Conservation (phyloP, 495 filamentous ascomycete genomes). For the Hypoxylon cercidicola region DNA sequence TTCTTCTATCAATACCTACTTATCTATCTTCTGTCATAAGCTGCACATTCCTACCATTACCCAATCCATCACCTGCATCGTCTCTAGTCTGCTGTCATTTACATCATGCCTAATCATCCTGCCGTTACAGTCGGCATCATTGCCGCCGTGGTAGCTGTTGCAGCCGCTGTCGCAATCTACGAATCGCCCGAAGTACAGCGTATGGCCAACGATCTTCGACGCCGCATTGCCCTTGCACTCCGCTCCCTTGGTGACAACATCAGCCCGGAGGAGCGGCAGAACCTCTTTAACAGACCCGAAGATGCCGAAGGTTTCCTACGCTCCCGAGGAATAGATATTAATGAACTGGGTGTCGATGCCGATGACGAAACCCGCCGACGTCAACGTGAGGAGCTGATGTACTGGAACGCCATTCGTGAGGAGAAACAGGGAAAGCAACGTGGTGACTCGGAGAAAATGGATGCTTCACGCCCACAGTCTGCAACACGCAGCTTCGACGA, state of each 20-base stretch:
- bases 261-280: constrained; percentile 64
- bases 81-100: constrained; percentile 6
- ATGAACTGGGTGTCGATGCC: constrained; percentile 69
- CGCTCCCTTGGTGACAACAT: constrained; percentile 82
- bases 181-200: constrained; percentile 83
- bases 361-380: constrained; percentile 72
- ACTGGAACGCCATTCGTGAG: constrained; percentile 65
- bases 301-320: constrained; percentile 66
- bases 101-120: constrained; percentile 59
- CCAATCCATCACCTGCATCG: background rate
- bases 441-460: constrained; percentile 29
- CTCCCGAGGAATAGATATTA: constrained; percentile 53
- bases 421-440: constrained; percentile 50
- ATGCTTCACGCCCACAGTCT: constrained; percentile 10
- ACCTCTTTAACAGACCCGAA: constrained; percentile 66
- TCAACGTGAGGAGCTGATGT: constrained; percentile 78
- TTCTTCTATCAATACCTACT: constrained; percentile 2
- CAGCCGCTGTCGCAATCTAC: constrained; percentile 86
- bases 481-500: constrained; percentile 61
- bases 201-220: constrained; percentile 78
- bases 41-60: background rate
- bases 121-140: constrained; percentile 76
- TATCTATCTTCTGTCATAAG: constrained; percentile 1
- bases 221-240: constrained; percentile 80
- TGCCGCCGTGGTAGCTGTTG: constrained; percentile 77